Conservation (phyloP, 2,329 filamentous ascomycete genomes). For the Xylariaceae sp. region DNA sequence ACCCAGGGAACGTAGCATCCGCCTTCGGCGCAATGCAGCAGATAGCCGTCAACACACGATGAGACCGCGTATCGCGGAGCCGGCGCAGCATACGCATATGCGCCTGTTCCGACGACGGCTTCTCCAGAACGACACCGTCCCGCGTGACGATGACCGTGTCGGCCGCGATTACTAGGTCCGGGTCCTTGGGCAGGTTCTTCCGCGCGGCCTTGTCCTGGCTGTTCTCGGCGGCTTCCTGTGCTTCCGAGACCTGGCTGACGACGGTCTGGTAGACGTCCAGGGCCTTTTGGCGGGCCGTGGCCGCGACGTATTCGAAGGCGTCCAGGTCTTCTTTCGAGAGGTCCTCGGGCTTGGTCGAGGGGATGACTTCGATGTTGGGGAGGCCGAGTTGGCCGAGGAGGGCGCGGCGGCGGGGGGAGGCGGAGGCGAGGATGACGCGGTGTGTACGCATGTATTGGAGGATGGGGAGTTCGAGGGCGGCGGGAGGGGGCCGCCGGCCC, state of each 20-base stretch:
- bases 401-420: conserved; percentile 77
- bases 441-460: conserved; percentile 70
- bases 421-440: conserved; percentile 83
- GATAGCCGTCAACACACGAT: conserved; percentile 83
- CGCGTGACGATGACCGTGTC: conserved; percentile 83
- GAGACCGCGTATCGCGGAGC: conserved; percentile 69
- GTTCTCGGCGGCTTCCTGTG: conserved; percentile 23
- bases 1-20: conserved; percentile 78
- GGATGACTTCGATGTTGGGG: conserved; percentile 73
- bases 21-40: conserved; percentile 76
- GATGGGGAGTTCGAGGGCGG: conserved; percentile 74
- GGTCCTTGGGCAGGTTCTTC: conserved; percentile 48
- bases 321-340: conserved; percentile 68
- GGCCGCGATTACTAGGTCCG: conserved; percentile 78
- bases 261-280: conserved; percentile 59
- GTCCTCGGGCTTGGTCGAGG: conserved; percentile 80
- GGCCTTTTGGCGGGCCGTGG: conserved; percentile 79
- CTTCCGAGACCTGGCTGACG: conserved; percentile 32
- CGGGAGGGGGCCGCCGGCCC: conserved; percentile 31
- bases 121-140: conserved; percentile 78
- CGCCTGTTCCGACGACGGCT: conserved; percentile 74
- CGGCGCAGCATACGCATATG: conserved; percentile 80
- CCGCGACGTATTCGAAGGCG: conserved; percentile 85
- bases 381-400: conserved; percentile 81
- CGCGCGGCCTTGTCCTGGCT: conserved; percentile 19